These are phyloP conservation scores for Primulina eburnea DNA, from an alignment of 257 asterid genomes.

Conservation along the genomic window DNA sequence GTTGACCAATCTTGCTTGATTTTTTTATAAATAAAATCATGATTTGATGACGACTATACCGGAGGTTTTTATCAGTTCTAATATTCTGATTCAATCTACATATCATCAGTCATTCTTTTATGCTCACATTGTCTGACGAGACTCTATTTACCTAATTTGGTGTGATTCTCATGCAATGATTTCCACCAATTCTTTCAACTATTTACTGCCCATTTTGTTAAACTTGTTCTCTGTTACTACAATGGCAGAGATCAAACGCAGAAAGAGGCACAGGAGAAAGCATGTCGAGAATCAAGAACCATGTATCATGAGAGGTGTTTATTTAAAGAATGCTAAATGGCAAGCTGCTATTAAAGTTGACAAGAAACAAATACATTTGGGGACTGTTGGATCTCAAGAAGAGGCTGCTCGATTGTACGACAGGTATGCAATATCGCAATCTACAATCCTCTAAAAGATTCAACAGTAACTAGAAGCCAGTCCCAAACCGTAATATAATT, in stretches of 20 bases:
- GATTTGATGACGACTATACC: background rate
- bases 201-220: background rate
- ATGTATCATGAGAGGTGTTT: constrained; percentile 85
- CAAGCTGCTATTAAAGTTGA: constrained; percentile 99
- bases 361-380: constrained; percentile 92
- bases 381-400: constrained; percentile 92
- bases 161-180: background rate
- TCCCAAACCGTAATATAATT: background rate
- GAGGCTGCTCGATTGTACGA: constrained; percentile 92
- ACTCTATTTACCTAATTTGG: background rate
- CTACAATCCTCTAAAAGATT: background rate
- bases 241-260: constrained; percentile 67
- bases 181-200: background rate
- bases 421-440: constrained; percentile 41
- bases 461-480: background rate
- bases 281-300: constrained; percentile 72
- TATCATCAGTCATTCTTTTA: background rate
- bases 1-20: background rate
- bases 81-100: background rate
- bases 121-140: background rate
- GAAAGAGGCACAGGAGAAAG: constrained; percentile 88
- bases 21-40: background rate
- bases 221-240: background rate
- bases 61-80: background rate
- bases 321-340: constrained; percentile 94